Evolutionary conservation across 148 eudicot species (phyloP), one percentile per base, ranked within the genome.

Genomic region (Chenopodium berlandieri): DNA sequence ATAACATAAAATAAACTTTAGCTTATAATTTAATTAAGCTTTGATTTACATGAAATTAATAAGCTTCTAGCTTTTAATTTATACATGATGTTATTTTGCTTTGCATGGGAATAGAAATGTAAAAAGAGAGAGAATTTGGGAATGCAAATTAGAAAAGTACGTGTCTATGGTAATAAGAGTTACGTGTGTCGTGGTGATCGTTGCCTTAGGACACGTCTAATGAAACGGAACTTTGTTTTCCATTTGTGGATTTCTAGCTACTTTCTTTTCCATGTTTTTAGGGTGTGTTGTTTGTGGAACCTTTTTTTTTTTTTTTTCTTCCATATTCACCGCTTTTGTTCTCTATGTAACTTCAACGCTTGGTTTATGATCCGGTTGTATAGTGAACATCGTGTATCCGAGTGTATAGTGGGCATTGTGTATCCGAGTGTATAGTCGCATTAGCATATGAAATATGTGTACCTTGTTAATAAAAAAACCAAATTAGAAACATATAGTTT

Each of bases 181-280:
- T 25, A 78, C 85, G 81, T 83, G 82, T 80, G 82, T 73, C 76
- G 58, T 65, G 30, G 4, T 48, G n/a, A 23, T 78, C 68, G 48
- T 20, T 73, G 66, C 22, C 37, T 68, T 2, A 65, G 70, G 80
- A 77, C 76, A 82, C 80, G 80, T 68, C 50, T 37, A 11, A 17
- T 71, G 27, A 40, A 71, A 71, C 25, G 48, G 50, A 48, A 40
- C 48, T 37, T 62, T 37, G 50, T 6, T 40, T 71, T 40, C 12
- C 74, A 4, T 50, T 10, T 2, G 3, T 16, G 19, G 60, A 3
- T 56, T 56, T 56, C n/a, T 56, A 56, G 54, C 14, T 50, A 50
- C 1, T 40, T 40, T 32, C 8, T 2, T 27, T 31, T 10, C 6
- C 71, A 10, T 16, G 7, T 13, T 30, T 30, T 67, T 31, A 50